Evolutionary conservation across 768 basidiomycete genomes (phyloP), one percentile per base, ranked within the genome.

Genomic region (Podaxis pistillaris): DNA sequence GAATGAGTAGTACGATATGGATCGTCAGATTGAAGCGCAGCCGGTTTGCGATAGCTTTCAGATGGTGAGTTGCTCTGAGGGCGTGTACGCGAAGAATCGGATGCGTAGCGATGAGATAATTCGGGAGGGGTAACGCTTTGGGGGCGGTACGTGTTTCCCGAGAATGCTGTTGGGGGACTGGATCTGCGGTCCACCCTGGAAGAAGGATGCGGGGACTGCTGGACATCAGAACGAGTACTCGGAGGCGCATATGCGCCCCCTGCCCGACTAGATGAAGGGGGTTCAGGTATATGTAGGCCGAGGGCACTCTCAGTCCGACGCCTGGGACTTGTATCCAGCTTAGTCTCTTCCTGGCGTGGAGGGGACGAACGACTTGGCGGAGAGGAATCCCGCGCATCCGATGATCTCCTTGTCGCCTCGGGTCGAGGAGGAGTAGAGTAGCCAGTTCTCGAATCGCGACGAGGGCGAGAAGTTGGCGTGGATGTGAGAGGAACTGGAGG

Each of bases 331-430:
- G 61, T 56, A 40, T 62, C 46, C 1, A 62, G 38, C 15, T 49
- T 56, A 30, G 46, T 7, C 24, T 62, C 61, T 26, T 47, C 46
- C 11, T 56, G 55, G 7, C 54, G 54, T 37, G 61, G 55, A 7
- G 61, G 61, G 15, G 61, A 62, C 6, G 58, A 28, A 9, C 56
- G 60, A 52, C 56, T 44, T 36, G 54, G 54, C 33, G 36, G 55
- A 36, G 49, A 44, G 12, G 13, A n/a, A 41, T 63, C 44, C 22
- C 61, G 36, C 15, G 56, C 38, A n/a, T 58, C 59, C 28, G 54
- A 51, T 7, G 53, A 3, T 30, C 60, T 26, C 38, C 56, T 55
- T 40, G 63, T 13, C 33, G 24, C 5, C 33, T 60, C 58, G 12
- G 52, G 28, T 22, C 51, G 28, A 17, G 57, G 36, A 22, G 38